Evolutionary conservation across 306 rosid genomes (phyloP).

Genomic region (Clitoria ternatea): DNA sequence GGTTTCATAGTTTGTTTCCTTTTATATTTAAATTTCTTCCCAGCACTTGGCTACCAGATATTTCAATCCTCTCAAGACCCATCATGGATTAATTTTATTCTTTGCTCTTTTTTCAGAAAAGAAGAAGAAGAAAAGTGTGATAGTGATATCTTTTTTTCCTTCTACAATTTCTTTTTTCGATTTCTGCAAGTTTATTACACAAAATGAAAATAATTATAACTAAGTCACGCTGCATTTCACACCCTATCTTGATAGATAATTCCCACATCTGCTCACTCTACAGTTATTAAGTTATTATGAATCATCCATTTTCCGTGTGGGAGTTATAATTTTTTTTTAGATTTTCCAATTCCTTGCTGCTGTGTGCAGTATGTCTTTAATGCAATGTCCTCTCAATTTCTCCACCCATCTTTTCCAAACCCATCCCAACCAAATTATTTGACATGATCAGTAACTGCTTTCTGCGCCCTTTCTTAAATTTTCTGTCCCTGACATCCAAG

Average conservation of each 20-base stretch:
- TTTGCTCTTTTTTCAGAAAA: too few species aligned
- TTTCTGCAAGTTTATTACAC: not conserved
- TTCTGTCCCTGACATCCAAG: constrained; percentile 35
- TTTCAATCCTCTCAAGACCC: not conserved
- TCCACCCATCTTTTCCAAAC: constrained; percentile 30
- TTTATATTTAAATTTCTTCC: constrained; percentile 10
- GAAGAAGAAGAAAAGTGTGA: constrained; percentile 9
- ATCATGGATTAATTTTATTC: not conserved
- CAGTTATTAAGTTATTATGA: constrained; percentile 11
- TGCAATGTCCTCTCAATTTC: constrained; percentile 48
- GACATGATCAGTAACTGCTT: not conserved
- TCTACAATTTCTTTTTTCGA: not conserved
- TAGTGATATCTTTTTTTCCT: not conserved
- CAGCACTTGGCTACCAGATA: not conserved
- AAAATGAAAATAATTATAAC: not conserved
- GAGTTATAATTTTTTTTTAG: constrained; percentile 15
- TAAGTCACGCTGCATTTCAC: constrained; percentile 10
- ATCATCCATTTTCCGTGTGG: constrained; percentile 25
- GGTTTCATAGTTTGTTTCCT: not conserved
- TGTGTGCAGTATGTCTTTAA: constrained; percentile 44
- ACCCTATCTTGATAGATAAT: not conserved
- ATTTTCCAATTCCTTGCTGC: constrained; percentile 25
- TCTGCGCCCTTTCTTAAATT: constrained; percentile 38
- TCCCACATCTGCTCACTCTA: not conserved
- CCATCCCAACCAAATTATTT: constrained; percentile 24